Evolutionary conservation across 2,329 filamentous ascomycete species (phyloP), one percentile per base, ranked within the genome.

Genomic region (Cyanodermella asteris): DNA sequence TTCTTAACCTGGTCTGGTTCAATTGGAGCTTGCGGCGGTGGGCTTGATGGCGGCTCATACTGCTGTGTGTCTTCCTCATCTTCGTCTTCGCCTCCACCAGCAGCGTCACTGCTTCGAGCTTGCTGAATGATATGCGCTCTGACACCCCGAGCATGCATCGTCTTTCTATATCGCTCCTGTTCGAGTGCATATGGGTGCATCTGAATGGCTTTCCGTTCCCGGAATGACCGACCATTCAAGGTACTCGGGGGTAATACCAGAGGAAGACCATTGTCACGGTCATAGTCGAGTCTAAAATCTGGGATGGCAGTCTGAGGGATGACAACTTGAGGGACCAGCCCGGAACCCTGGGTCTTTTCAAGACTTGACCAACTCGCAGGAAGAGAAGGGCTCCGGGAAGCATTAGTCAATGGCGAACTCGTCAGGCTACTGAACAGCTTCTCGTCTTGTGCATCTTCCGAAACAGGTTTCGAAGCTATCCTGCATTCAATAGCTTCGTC

Each of bases 131-230:
- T n/a, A n/a, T n/a, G 37, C 8, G 55, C 53, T 25, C 44, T 48
- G 6, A 57, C 22, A 2, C 55, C 55, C 24, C 51, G 35, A 18
- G 41, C 43, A 26, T 43, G 49, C 36, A 55, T 42, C 20, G 44
- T 44, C 17, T 34, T 42, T 22, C 44, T 41, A 32, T 58, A 59
- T 27, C 46, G 46, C 6, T 51, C 51, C 30, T 48, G 41, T 31
- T 59, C 55, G 10, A 56, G 34, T 1, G 48, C 36, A 28, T 58
- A 59, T 2, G 55, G 55, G 31, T 58, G 51, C 15, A 56, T 31
- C 27, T 59, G 55, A 24, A 56, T 56, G 6, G 51, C 47, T 33
- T 54, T 55, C 19, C 55, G 47, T 28, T 52, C 43, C 25, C 55
- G 43, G 13, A 58, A 37, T 4, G 38, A 12, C 13, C 24, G 28